Conservation (phyloP, 495 filamentous ascomycete genomes). For the Aspergillus steynii region DNA sequence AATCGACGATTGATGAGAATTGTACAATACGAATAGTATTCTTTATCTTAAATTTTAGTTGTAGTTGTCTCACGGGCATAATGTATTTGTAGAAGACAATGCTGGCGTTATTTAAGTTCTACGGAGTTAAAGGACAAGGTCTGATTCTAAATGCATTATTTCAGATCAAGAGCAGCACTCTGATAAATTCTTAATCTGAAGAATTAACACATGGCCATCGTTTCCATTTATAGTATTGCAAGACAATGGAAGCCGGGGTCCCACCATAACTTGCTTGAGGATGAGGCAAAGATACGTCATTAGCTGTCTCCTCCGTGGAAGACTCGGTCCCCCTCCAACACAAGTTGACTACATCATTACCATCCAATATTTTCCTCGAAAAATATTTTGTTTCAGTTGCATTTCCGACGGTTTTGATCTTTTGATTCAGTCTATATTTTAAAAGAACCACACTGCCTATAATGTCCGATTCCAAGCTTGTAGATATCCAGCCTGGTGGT, state of each 20-base stretch:
- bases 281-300: not conserved
- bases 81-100: not conserved
- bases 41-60: not conserved
- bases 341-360: not conserved
- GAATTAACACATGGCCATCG: not conserved
- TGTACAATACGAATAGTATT: constrained; percentile 20
- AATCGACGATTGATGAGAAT: constrained; percentile 36
- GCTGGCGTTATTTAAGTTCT: too few relatives aligned
- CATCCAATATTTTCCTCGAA: not conserved
- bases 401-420: not conserved
- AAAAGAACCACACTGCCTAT: not conserved
- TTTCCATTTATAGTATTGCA: not conserved
- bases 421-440: not conserved
- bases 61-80: not conserved
- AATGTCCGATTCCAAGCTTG: constrained; percentile 45
- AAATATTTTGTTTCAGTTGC: not conserved
- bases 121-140: too few relatives aligned
- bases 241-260: not conserved
- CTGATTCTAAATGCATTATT: too few relatives aligned
- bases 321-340: not conserved
- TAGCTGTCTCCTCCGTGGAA: not conserved
- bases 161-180: too few relatives aligned
- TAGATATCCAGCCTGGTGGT: constrained; percentile 64
- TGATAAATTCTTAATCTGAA: too few relatives aligned
- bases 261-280: not conserved